phyloP scores from a whole-genome alignment of 192 early-diverging fungal genomes.

The Coemansia sp. region DNA sequence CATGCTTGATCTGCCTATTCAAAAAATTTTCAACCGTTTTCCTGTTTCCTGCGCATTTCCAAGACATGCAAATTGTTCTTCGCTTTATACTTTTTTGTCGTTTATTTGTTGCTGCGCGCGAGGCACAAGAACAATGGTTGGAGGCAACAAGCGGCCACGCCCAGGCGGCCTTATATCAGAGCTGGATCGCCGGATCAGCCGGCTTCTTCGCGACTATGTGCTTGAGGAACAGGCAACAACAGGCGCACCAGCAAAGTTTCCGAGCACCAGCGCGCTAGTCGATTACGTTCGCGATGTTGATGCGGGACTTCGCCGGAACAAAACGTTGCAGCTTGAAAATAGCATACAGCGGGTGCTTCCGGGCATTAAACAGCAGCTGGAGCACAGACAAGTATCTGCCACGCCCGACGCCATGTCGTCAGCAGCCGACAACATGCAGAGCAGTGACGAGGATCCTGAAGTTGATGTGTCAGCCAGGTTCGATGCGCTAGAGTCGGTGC shows the following conservation, averaged over 20 bases:
- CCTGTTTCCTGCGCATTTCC: too few species aligned
- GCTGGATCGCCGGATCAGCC: conserved; percentile 26
- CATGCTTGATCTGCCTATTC: too few species aligned
- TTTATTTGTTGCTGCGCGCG: too few species aligned
- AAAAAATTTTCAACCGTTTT: too few species aligned
- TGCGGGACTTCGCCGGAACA: conserved; percentile 18
- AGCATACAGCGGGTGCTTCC: conserved; percentile 39
- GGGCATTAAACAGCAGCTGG: conserved; percentile 16
- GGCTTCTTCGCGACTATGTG: conserved; percentile 21
- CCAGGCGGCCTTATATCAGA: conserved; percentile 16
- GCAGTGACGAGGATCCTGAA: conserved; percentile 32
- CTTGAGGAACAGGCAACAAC: conserved; percentile 14
- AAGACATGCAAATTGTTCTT: too few species aligned
- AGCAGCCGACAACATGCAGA: background rate
- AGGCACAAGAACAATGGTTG: conserved; percentile 14
- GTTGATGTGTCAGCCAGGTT: conserved; percentile 22
- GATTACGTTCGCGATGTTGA: conserved; percentile 30
- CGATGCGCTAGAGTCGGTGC: conserved; percentile 25
- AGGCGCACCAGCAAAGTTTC: conserved; percentile 8
- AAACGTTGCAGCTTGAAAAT: conserved; percentile 16
- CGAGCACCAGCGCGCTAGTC: conserved; percentile 18
- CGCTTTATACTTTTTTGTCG: too few species aligned
- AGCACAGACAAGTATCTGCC: background rate
- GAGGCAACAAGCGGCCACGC: conserved; percentile 35
- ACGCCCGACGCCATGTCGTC: background rate